Evolutionary conservation across 2,329 filamentous ascomycete genomes (phyloP).

Genomic region (Emmonsia crescens): DNA sequence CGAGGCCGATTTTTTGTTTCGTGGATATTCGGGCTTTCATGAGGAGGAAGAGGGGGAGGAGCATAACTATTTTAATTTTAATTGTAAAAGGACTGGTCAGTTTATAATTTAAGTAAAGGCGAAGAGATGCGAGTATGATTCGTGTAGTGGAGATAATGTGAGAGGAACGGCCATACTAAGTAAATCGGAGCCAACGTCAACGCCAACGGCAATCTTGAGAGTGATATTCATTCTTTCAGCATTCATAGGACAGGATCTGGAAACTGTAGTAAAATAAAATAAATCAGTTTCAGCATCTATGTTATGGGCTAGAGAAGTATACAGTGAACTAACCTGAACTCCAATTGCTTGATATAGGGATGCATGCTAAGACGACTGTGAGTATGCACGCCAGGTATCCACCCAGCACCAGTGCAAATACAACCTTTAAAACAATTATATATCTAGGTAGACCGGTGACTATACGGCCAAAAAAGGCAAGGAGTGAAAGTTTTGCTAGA

Average conservation of each 20-base stretch:
- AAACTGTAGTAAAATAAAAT: background rate
- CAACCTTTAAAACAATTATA: background rate
- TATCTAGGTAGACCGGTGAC: conserved; percentile 8
- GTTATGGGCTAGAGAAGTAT: background rate
- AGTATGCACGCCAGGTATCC: conserved; percentile 1
- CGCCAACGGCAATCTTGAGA: conserved; percentile 10
- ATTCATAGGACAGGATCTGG: background rate
- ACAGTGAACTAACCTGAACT: background rate
- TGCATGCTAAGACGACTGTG: background rate
- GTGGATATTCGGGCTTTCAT: conserved; percentile 18
- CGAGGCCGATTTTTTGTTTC: conserved; percentile 20
- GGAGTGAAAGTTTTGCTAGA: conserved; percentile 9
- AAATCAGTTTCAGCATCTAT: background rate
- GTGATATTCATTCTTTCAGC: background rate
- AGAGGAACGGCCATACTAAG: conserved; percentile 13
- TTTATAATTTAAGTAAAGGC: no score
- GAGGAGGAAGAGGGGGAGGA: conserved; percentile 20
- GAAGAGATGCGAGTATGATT: background rate
- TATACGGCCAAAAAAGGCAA: conserved; percentile 10
- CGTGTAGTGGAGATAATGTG: background rate
- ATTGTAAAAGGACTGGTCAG: background rate
- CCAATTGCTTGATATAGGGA: background rate
- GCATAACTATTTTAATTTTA: conserved; percentile 18
- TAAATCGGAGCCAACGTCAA: conserved; percentile 18
- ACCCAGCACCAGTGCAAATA: background rate